These are phyloP conservation scores for Anthostomella pinea DNA, from an alignment of 2,329 filamentous ascomycete genomes.

Conservation along the genomic window DNA sequence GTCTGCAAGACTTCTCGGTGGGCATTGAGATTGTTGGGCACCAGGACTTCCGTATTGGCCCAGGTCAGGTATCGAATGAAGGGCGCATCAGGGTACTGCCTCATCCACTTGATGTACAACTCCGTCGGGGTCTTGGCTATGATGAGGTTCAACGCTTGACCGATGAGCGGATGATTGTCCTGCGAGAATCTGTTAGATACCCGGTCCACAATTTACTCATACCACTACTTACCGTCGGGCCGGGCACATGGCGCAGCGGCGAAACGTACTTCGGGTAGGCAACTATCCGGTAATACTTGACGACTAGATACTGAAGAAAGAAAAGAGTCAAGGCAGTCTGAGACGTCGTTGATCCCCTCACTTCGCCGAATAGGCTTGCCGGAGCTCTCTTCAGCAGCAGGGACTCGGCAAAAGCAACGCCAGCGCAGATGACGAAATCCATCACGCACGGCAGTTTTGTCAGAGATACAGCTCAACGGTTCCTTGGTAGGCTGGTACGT, in stretches of 20 bases:
- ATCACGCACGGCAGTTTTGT: no score
- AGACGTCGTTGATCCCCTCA: no score
- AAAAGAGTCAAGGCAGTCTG: no score
- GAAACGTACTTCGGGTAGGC: slow-evolving; percentile 17
- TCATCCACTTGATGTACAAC: slow-evolving; percentile 23
- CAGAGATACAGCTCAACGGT: no score
- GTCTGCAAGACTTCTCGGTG: slow-evolving; percentile 28
- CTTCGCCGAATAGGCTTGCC: no score
- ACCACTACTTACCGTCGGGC: slow-evolving; percentile 12
- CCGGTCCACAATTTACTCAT: no score
- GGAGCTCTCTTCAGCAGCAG: no score
- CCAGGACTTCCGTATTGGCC: slow-evolving; percentile 25
- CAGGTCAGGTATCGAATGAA: slow-evolving; percentile 28
- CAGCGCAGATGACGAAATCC: no score
- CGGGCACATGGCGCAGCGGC: slow-evolving; percentile 14
- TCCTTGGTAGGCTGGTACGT: no score
- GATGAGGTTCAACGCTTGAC: slow-evolving; percentile 17
- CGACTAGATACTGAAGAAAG: slow-evolving; percentile 7
- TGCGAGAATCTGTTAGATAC: slow-evolving; percentile 3
- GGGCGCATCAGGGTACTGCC: slow-evolving; percentile 21
- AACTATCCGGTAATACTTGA: slow-evolving; percentile 14
- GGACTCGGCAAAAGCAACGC: no score
- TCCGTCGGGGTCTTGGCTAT: slow-evolving; percentile 11
- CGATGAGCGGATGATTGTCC: slow-evolving; percentile 21
- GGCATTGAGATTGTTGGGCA: slow-evolving; percentile 22